A percentile compares a stretch with the other conserved stretches of the same genome.
Evolutionary conservation across 106 monocot species (phyloP).

Genomic region (Iris macrosiphon): DNA sequence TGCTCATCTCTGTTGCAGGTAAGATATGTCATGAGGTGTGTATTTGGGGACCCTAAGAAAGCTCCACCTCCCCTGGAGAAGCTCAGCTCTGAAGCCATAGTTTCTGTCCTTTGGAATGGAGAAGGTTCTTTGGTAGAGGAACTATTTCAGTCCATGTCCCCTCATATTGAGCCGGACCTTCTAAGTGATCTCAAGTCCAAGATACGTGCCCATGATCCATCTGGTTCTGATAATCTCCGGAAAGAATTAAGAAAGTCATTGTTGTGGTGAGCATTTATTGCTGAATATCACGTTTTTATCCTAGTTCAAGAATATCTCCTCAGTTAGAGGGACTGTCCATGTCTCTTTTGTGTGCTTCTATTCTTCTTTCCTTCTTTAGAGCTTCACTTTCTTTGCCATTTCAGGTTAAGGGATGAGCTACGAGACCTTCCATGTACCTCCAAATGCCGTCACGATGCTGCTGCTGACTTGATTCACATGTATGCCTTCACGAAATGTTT

Average conservation of each 20-base stretch:
- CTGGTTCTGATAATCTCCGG: constrained; percentile 31
- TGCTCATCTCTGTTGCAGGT: constrained; percentile 28
- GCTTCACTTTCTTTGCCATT: background rate
- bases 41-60: constrained; percentile 62
- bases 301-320: too few relatives aligned
- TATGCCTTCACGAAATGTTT: constrained; percentile 72
- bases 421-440: constrained; percentile 55
- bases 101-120: constrained; percentile 58
- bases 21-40: constrained; percentile 58
- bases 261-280: constrained; percentile 32
- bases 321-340: too few relatives aligned
- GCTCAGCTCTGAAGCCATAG: constrained; percentile 35
- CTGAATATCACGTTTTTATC: too few relatives aligned
- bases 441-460: constrained; percentile 72
- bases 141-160: constrained; percentile 48
- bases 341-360: too few relatives aligned
- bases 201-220: constrained; percentile 50
- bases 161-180: constrained; percentile 41
- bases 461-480: constrained; percentile 75
- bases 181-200: constrained; percentile 46
- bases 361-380: too few relatives aligned
- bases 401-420: constrained; percentile 73
- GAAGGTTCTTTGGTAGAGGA: constrained; percentile 65
- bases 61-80: constrained; percentile 67
- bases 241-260: constrained; percentile 45